phyloP scores from a whole-genome alignment of 768 basidiomycete species.

The Xerocomus spinulosus region DNA sequence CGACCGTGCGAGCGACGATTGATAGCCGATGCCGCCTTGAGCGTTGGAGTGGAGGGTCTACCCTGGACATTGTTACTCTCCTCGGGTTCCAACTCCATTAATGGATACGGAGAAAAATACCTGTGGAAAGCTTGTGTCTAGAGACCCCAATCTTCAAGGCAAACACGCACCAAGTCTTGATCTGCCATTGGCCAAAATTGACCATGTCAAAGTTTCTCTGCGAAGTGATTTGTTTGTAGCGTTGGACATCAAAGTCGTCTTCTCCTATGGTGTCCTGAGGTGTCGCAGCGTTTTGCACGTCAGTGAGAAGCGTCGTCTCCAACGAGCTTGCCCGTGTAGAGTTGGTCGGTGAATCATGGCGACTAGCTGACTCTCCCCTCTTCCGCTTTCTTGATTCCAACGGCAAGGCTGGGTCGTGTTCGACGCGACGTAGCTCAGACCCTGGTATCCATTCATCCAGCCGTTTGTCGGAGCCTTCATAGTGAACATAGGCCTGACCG shows the following conservation, averaged over 20 bases:
- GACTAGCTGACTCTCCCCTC: conserved; percentile 15
- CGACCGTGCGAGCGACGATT: conserved; percentile 62
- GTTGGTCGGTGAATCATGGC: conserved; percentile 14
- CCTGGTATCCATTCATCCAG: conserved; percentile 71
- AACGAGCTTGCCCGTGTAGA: conserved; percentile 25
- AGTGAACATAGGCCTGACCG: conserved; percentile 67
- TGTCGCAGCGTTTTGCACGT: conserved; percentile 11
- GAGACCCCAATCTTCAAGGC: neutral
- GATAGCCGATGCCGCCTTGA: conserved; percentile 49
- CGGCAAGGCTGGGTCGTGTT: conserved; percentile 19
- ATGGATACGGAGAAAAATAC: conserved; percentile 93
- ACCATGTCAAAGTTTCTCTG: conserved; percentile 86
- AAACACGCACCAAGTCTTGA: conserved; percentile 76
- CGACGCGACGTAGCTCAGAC: conserved; percentile 31
- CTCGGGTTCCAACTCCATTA: conserved; percentile 61
- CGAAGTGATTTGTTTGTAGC: conserved; percentile 61
- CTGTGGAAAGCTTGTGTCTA: conserved; percentile 34
- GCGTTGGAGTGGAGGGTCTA: conserved; percentile 21
- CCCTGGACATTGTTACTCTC: conserved; percentile 34
- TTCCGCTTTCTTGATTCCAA: conserved; percentile 31
- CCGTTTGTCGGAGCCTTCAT: conserved; percentile 62
- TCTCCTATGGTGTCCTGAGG: conserved; percentile 47
- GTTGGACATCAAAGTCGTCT: conserved; percentile 66
- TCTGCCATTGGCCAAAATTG: conserved; percentile 79
- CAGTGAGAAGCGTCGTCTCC: conserved; percentile 6